These are phyloP conservation scores for Solanum boliviense DNA, from an alignment of 257 asterid genomes.

Conservation along the genomic window DNA sequence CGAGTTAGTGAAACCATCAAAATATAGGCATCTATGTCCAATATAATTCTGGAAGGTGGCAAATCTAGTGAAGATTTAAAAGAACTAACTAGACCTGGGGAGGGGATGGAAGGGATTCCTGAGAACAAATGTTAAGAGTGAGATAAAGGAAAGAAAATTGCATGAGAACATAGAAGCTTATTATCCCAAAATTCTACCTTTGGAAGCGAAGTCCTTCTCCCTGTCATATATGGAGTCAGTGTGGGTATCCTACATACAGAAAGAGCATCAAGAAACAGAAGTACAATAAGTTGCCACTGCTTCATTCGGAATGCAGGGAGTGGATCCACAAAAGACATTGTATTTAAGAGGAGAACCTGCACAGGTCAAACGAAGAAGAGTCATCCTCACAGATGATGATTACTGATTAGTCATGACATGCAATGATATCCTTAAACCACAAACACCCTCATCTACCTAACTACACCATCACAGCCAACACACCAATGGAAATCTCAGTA, in stretches of 20 bases:
- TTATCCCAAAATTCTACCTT: slow-evolving; percentile 41
- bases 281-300: slow-evolving; percentile 72
- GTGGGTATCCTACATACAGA: slow-evolving; percentile 68
- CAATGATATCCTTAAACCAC: background rate
- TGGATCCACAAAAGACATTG: slow-evolving; percentile 78
- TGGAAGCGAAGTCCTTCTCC: slow-evolving; percentile 48
- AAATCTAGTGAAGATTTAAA: background rate
- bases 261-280: slow-evolving; percentile 83
- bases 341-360: slow-evolving; percentile 65
- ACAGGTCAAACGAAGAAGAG: background rate
- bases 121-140: background rate
- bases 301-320: slow-evolving; percentile 76
- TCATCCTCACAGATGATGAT: background rate
- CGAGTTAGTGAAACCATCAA: background rate
- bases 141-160: background rate
- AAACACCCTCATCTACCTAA: background rate
- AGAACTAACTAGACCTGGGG: background rate
- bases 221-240: slow-evolving; percentile 43
- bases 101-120: no score
- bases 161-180: background rate
- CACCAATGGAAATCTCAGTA: background rate
- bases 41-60: background rate
- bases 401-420: background rate
- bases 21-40: background rate
- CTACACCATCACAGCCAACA: background rate